A percentile compares a stretch with the other conserved stretches of the same genome.
Evolutionary conservation across 805 yeast genomes (phyloP).

Genomic region (Candida sakaeoensis): DNA sequence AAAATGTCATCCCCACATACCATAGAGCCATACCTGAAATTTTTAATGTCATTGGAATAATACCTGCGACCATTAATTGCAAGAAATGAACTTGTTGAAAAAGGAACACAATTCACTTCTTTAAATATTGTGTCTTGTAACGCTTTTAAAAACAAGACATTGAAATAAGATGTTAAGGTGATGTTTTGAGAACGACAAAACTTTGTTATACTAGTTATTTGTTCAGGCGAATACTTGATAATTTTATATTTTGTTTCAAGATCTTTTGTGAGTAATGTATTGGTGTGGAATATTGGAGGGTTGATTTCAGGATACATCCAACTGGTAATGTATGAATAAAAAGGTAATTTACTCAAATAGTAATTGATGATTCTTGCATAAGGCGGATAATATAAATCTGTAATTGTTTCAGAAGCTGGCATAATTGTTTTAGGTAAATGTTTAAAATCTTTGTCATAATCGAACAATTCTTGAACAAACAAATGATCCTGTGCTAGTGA

Average conservation of each 20-base stretch:
- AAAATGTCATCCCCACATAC: slow-evolving; percentile 11
- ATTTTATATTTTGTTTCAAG: slow-evolving; percentile 12
- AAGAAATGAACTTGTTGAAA: slow-evolving; percentile 11
- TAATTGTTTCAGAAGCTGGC: slow-evolving; percentile 8
- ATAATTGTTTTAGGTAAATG: slow-evolving; percentile 9
- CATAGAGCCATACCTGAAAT: slow-evolving; percentile 11
- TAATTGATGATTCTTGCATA: slow-evolving; percentile 4
- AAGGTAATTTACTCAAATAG: slow-evolving; percentile 7
- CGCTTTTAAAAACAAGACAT: slow-evolving; percentile 15
- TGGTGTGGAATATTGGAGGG: slow-evolving; percentile 12
- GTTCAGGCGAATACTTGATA: slow-evolving; percentile 13
- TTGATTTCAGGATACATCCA: slow-evolving; percentile 2
- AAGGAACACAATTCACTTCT: slow-evolving; percentile 3
- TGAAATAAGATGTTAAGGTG: slow-evolving; percentile 21
- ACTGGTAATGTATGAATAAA: neutral
- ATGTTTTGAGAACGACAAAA: slow-evolving; percentile 16
- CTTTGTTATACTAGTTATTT: slow-evolving; percentile 10
- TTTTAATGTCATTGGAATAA: slow-evolving; percentile 12
- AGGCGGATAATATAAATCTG: slow-evolving; percentile 12
- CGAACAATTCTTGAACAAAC: slow-evolving; percentile 8
- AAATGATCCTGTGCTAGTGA: slow-evolving; percentile 6
- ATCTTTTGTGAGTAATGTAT: slow-evolving; percentile 8
- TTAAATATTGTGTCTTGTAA: slow-evolving; percentile 16
- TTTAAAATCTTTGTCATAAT: slow-evolving; percentile 9
- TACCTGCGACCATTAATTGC: slow-evolving; percentile 19